phyloP scores from a whole-genome alignment of 495 filamentous ascomycete genomes.

The Podospora sp. region DNA sequence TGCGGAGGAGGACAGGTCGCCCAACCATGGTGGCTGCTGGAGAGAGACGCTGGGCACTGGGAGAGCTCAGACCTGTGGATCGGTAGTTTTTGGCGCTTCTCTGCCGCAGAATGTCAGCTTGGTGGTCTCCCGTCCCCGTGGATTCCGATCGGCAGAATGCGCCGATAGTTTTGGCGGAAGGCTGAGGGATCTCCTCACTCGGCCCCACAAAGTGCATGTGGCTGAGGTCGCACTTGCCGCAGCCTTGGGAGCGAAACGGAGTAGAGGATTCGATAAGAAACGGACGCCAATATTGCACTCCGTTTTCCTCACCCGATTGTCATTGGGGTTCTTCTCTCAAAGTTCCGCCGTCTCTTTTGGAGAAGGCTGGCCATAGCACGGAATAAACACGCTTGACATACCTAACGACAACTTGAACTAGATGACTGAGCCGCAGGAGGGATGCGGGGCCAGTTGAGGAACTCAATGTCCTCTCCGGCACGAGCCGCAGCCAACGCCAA shows the following conservation, averaged over 20 bases:
- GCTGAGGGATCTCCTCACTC: conserved; percentile 17
- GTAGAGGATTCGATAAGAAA: conserved; percentile 25
- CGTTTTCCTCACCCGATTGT: conserved; percentile 9
- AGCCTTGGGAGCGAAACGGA: conserved; percentile 20
- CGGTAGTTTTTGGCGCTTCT: not conserved
- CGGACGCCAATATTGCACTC: conserved; percentile 8
- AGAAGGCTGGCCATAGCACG: too few relatives aligned
- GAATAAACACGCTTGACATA: too few relatives aligned
- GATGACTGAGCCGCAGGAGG: too few relatives aligned
- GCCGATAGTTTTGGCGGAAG: conserved; percentile 16
- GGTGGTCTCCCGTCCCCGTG: not conserved
- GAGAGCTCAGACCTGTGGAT: not conserved
- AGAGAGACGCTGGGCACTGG: not conserved
- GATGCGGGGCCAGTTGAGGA: too few relatives aligned
- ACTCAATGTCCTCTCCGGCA: too few relatives aligned
- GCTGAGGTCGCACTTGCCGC: not conserved
- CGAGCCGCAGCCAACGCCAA: not conserved
- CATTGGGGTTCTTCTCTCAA: too few relatives aligned
- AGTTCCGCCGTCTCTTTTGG: too few relatives aligned
- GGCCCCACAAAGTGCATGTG: conserved; percentile 15
- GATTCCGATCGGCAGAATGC: not conserved
- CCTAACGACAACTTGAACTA: too few relatives aligned
- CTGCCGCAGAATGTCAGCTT: not conserved
- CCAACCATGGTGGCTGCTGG: conserved; percentile 27
- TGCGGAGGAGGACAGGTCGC: conserved; percentile 32